Base-by-base conservation (phyloP, 1,284 basidiomycete genomes). In the Entoloma clypeatum region DNA sequence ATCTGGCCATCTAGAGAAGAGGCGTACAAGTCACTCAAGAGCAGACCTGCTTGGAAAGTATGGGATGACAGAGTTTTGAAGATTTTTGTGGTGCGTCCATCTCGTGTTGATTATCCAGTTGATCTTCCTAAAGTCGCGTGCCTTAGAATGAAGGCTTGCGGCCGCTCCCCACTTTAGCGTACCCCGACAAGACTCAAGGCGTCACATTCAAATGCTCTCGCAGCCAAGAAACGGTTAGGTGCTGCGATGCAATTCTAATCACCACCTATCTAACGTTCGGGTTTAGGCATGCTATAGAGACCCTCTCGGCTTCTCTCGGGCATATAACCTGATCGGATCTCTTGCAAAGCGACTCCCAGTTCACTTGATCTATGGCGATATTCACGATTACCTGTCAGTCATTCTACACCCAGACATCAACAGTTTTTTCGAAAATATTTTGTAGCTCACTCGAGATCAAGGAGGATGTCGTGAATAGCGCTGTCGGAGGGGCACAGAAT, bases 1-100 rank as follows among this genome's bases (percentile, higher is more conserved):
- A 62, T 68, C 7, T 79, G 75, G 74, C 53, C 68, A 0, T 71
- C 66, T 11, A 59, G 55, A n/a, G 69, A 69, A 43, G 74, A 71
- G 21, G 76, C 75, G 1, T 68, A 63, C 25, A 56, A 59, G 17
- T 17, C 47, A 8, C 49, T 77, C 36, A 66, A 64, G 43, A 52
- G 59, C 5, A 52, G 70, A 27, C 51, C 58, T 23, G 50, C 63
- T 3, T 74, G 68, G 64, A 65, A 69, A 54, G 43, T 50, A 1
- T 79, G 75, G 75, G 75, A 77, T 47, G 64, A 68, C 16, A 56
- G 75, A n/a, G 61, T 73, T 4, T 54, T 77, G 25, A 54, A 59
- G 21, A 47, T 62, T 16, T 77, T 63, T 48, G 62, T 72, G 5
- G 74, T 74, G 40, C 24, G 65, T 58, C 7, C 3, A 21, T 23